A percentile compares a stretch with the other conserved stretches of the same genome.
phyloP scores from a whole-genome alignment of 208 protist species.

The Vickermania spadyakhi region DNA sequence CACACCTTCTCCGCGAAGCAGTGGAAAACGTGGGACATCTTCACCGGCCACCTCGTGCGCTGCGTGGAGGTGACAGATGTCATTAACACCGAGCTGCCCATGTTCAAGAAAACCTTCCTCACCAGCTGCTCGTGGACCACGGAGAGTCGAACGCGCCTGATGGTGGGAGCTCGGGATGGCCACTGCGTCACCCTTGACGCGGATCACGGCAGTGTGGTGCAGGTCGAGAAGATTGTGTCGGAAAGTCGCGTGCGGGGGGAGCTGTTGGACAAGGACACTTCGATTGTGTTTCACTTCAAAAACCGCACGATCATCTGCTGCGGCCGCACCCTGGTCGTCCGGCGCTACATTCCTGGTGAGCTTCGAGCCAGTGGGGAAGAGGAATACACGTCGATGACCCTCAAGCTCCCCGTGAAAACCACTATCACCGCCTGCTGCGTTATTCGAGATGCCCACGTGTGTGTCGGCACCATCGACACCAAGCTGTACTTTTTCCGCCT shows the following conservation, averaged over 20 bases:
- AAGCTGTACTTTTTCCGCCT: slow-evolving; percentile 71
- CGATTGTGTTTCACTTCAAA: slow-evolving; percentile 25
- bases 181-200: slow-evolving; percentile 59
- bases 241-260: not conserved
- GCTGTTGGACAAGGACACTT: slow-evolving; percentile 28
- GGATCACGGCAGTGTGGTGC: slow-evolving; percentile 26
- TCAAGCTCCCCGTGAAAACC: slow-evolving; percentile 35
- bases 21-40: slow-evolving; percentile 55
- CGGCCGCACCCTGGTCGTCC: slow-evolving; percentile 46
- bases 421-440: slow-evolving; percentile 81
- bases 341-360: slow-evolving; percentile 21
- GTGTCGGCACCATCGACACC: slow-evolving; percentile 63
- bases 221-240: slow-evolving; percentile 27
- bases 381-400: slow-evolving; percentile 33
- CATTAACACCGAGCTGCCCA: slow-evolving; percentile 36
- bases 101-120: slow-evolving; percentile 22
- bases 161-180: slow-evolving; percentile 51
- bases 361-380: slow-evolving; percentile 56
- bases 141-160: slow-evolving; percentile 28
- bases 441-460: slow-evolving; percentile 69
- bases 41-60: slow-evolving; percentile 27
- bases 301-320: slow-evolving; percentile 49
- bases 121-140: slow-evolving; percentile 61
- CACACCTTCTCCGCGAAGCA: slow-evolving; percentile 59
- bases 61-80: slow-evolving; percentile 25